Percentiles rank a stretch among this genome's conserved stretches.
Evolutionary conservation across 257 asterid genomes (phyloP).

Genomic region (Oldenlandia corymbosa): DNA sequence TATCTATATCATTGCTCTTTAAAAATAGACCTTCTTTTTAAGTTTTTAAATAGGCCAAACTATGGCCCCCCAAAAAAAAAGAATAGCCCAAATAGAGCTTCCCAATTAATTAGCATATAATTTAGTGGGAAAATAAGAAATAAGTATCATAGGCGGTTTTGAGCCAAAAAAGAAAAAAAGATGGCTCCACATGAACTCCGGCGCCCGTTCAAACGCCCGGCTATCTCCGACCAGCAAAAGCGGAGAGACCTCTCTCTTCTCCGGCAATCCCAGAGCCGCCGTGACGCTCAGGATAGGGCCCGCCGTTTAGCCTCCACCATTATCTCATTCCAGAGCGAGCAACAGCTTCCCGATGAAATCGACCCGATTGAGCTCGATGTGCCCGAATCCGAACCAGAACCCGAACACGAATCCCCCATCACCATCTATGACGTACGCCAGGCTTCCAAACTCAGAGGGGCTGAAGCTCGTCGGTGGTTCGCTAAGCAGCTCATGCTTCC

Average conservation of each 20-base stretch:
- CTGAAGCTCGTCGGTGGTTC: constrained; percentile 83
- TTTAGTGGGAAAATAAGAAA: too few relatives aligned
- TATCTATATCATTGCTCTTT: too few relatives aligned
- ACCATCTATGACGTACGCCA: constrained; percentile 46
- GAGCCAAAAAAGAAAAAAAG: neutral
- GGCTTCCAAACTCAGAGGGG: constrained; percentile 61
- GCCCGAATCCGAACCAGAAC: constrained; percentile 21
- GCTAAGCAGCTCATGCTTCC: constrained; percentile 97
- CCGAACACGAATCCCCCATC: constrained; percentile 13
- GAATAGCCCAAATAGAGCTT: too few relatives aligned
- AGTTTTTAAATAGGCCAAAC: too few relatives aligned
- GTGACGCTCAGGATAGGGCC: constrained; percentile 77
- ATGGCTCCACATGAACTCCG: constrained; percentile 83
- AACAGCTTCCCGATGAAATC: constrained; percentile 26
- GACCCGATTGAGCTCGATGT: constrained; percentile 23
- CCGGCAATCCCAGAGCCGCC: constrained; percentile 76
- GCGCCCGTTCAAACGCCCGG: constrained; percentile 81
- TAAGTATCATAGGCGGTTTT: neutral
- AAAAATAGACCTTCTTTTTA: too few relatives aligned
- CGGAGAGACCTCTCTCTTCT: constrained; percentile 79
- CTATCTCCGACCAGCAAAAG: constrained; percentile 83
- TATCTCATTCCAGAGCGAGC: constrained; percentile 45
- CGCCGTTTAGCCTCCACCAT: constrained; percentile 73
- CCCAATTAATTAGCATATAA: too few relatives aligned
- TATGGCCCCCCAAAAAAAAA: too few relatives aligned